Evolutionary conservation across 2,329 filamentous ascomycete genomes (phyloP).

Genomic region (Alternaria gaisen): DNA sequence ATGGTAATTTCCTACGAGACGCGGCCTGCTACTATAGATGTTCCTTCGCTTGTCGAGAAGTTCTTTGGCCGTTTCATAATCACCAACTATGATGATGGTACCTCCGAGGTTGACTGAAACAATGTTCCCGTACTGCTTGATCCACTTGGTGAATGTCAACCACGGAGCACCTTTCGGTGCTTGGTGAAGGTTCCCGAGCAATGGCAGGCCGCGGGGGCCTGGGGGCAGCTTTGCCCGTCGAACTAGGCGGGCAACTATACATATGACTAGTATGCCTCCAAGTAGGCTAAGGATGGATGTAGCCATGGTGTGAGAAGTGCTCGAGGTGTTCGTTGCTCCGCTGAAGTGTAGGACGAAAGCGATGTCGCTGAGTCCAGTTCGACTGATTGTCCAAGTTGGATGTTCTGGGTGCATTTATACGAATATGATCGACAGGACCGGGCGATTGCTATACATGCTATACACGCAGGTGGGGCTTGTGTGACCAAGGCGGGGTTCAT

Average conservation of each 20-base stretch:
- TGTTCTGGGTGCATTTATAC: not conserved
- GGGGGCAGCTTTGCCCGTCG: slow-evolving; percentile 26
- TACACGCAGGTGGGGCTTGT: not conserved
- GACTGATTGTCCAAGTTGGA: not conserved
- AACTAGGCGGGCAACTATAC: not conserved
- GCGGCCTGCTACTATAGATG: slow-evolving; percentile 57
- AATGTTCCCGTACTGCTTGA: slow-evolving; percentile 47
- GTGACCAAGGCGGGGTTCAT: not conserved
- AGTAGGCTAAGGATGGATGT: not conserved
- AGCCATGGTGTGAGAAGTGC: not conserved
- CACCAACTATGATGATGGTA: slow-evolving; percentile 54
- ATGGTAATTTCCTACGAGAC: slow-evolving; percentile 50
- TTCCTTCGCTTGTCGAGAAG: slow-evolving; percentile 62
- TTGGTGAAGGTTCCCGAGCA: slow-evolving; percentile 49
- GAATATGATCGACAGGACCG: not conserved
- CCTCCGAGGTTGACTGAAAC: slow-evolving; percentile 45
- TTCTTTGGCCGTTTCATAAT: slow-evolving; percentile 59
- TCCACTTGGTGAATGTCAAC: slow-evolving; percentile 44
- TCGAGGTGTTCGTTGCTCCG: not conserved
- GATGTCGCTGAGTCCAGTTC: not conserved
- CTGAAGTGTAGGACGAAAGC: not conserved
- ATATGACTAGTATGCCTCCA: not conserved
- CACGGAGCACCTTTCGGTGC: slow-evolving; percentile 31
- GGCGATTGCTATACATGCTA: not conserved
- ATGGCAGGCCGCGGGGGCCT: slow-evolving; percentile 38